A percentile compares a stretch with the other conserved stretches of the same genome.
Conservation (phyloP, 108 stramenopile genomes). For the Nitzschia sp. region DNA sequence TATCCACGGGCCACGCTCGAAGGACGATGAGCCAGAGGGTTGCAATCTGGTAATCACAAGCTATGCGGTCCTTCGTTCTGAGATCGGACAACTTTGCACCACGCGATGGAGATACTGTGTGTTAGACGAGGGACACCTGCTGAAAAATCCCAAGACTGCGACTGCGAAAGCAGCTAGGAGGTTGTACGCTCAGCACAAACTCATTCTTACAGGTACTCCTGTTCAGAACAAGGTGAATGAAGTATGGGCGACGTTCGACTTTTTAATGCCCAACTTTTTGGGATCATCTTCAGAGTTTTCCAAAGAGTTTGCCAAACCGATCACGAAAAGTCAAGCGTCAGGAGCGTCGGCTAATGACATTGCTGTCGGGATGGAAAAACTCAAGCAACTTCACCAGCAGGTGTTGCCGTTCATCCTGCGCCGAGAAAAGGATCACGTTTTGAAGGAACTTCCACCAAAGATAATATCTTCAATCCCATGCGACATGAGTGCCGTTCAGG, state of each 20-base stretch:
- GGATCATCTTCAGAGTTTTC: slow-evolving; percentile 74
- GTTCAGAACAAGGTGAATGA: slow-evolving; percentile 98
- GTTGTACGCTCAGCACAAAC: slow-evolving; percentile 67
- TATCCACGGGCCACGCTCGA: slow-evolving; percentile 43
- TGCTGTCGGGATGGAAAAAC: slow-evolving; percentile 60
- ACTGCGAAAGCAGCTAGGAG: slow-evolving; percentile 84
- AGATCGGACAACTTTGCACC: slow-evolving; percentile 57
- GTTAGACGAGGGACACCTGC: slow-evolving; percentile 94
- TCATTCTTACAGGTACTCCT: slow-evolving; percentile 93
- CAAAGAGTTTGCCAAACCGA: slow-evolving; percentile 85
- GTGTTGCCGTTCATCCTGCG: slow-evolving; percentile 94
- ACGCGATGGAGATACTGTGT: slow-evolving; percentile 77
- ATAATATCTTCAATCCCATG: slow-evolving; percentile 85
- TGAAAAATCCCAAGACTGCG: slow-evolving; percentile 91
- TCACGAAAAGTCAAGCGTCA: slow-evolving; percentile 62
- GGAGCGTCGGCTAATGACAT: slow-evolving; percentile 66
- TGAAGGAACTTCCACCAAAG: slow-evolving; percentile 95
- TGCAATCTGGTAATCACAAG: slow-evolving; percentile 90
- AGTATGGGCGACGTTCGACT: slow-evolving; percentile 97
- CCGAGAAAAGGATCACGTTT: slow-evolving; percentile 91
- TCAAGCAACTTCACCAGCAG: slow-evolving; percentile 91
- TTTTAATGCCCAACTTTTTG: slow-evolving; percentile 96
- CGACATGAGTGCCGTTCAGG: slow-evolving; percentile 69
- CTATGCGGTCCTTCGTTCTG: slow-evolving; percentile 70
- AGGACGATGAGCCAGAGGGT: slow-evolving; percentile 24